These are phyloP conservation scores for Mortierella polycephala DNA, from an alignment of 371 early-diverging fungal genomes.

Conservation along the genomic window DNA sequence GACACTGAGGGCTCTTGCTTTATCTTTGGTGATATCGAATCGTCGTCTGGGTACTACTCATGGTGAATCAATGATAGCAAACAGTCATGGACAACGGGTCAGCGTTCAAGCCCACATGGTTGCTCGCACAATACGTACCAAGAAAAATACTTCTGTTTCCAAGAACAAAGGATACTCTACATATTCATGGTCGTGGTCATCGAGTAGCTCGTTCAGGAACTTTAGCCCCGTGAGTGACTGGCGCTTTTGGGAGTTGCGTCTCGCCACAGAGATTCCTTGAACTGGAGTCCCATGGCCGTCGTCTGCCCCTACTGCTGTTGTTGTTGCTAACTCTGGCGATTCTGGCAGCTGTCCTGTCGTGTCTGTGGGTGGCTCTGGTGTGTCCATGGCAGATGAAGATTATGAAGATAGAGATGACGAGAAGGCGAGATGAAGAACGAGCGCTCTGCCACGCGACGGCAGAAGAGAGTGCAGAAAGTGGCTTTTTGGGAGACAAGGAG, in stretches of 20 bases:
- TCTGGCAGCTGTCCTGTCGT: not conserved
- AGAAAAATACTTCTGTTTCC: not conserved
- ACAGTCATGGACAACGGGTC: too few species aligned
- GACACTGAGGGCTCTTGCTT: slow-evolving; percentile 31
- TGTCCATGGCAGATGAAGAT: slow-evolving; percentile 15
- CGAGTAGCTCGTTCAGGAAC: slow-evolving; percentile 46
- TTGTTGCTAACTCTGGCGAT: slow-evolving; percentile 2
- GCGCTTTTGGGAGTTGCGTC: slow-evolving; percentile 38
- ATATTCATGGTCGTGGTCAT: slow-evolving; percentile 31
- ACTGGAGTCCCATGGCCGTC: slow-evolving; percentile 12
- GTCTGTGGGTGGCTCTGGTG: slow-evolving; percentile 7
- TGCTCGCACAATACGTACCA: not conserved
- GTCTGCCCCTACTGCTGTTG: not conserved
- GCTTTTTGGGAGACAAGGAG: slow-evolving; percentile 6
- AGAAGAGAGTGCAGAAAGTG: not conserved
- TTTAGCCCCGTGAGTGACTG: slow-evolving; percentile 50
- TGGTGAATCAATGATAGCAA: not conserved
- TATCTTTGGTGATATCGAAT: slow-evolving; percentile 18
- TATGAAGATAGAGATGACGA: not conserved
- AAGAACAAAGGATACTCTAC: not conserved
- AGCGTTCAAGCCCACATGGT: not conserved
- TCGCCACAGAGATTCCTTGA: slow-evolving; percentile 13
- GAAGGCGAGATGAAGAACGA: not conserved
- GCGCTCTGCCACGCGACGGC: too few species aligned
- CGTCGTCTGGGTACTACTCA: slow-evolving; percentile 10